Conservation (phyloP, 2,329 filamentous ascomycete genomes). For the Pseudocercospora ulei region DNA sequence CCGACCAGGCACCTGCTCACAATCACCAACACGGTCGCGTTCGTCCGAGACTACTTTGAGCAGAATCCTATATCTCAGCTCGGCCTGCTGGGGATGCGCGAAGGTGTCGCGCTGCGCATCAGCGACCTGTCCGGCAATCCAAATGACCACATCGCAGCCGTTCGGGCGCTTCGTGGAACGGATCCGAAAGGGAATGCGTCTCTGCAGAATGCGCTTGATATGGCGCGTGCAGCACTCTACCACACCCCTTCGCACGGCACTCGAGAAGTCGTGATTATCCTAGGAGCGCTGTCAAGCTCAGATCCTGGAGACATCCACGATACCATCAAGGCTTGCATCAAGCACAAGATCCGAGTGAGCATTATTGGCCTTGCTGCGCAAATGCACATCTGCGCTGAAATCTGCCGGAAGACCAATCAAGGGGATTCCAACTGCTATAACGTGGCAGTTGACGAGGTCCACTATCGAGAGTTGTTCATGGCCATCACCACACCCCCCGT, state of each 20-base stretch:
- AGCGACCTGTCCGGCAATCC: conserved; percentile 89
- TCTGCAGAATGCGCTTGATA: conserved; percentile 89
- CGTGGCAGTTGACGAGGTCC: conserved; percentile 74
- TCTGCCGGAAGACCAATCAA: conserved; percentile 77
- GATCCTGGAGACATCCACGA: conserved; percentile 94
- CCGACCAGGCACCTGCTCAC: conserved; percentile 77
- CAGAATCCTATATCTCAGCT: conserved; percentile 97
- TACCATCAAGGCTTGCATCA: conserved; percentile 68
- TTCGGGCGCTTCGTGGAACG: conserved; percentile 48
- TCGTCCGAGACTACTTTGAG: conserved; percentile 91
- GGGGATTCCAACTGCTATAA: conserved; percentile 68
- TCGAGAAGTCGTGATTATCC: conserved; percentile 81
- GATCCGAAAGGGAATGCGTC: conserved; percentile 45
- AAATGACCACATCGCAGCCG: conserved; percentile 69
- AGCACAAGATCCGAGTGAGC: conserved; percentile 74
- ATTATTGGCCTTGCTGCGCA: conserved; percentile 86
- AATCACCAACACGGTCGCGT: conserved; percentile 72
- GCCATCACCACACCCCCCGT: conserved; percentile 81
- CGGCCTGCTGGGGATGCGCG: conserved; percentile 83
- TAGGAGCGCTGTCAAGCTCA: conserved; percentile 78
- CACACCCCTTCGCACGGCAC: conserved; percentile 91
- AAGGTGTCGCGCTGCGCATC: conserved; percentile 75
- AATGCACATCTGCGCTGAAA: conserved; percentile 81
- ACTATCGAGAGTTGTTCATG: conserved; percentile 83
- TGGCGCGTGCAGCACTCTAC: conserved; percentile 84